These are phyloP conservation scores for Myxozyma monticola DNA, from an alignment of 805 yeast genomes.

Conservation along the genomic window DNA sequence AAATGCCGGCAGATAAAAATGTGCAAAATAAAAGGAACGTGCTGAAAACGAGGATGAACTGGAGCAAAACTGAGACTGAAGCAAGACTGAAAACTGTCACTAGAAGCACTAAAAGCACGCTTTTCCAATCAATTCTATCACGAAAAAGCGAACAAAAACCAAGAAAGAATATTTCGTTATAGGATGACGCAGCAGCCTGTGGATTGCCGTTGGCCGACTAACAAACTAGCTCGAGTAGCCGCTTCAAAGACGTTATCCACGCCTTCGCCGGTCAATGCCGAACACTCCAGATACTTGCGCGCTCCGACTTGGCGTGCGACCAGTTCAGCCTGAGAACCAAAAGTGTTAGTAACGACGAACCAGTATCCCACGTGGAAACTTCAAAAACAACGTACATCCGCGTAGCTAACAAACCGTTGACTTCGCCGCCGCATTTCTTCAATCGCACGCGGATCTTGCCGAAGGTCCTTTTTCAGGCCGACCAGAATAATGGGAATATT, in stretches of 20 bases:
- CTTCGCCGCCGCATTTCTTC: slow-evolving; percentile 48
- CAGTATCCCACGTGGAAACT: no score
- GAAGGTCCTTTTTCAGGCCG: slow-evolving; percentile 81
- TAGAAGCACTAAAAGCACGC: not conserved
- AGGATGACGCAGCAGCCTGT: slow-evolving; percentile 46
- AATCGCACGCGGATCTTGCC: slow-evolving; percentile 47
- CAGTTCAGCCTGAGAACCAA: slow-evolving; percentile 54
- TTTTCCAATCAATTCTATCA: no score
- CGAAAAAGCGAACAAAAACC: not conserved
- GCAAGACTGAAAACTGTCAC: not conserved
- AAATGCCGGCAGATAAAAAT: no score
- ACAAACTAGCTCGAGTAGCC: slow-evolving; percentile 80
- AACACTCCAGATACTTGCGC: slow-evolving; percentile 78
- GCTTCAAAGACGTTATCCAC: slow-evolving; percentile 92
- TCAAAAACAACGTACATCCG: slow-evolving; percentile 13
- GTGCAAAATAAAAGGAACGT: no score
- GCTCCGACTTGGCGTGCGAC: slow-evolving; percentile 83
- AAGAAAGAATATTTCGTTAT: slow-evolving; percentile 10
- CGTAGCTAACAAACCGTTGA: slow-evolving; percentile 45
- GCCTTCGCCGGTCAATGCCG: slow-evolving; percentile 90
- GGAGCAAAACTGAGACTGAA: no score
- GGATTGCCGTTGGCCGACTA: slow-evolving; percentile 52
- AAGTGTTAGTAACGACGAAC: not conserved
- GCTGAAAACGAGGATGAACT: no score
- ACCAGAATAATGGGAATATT: slow-evolving; percentile 73